Base-by-base conservation (phyloP, 129 eudicot genomes). In the Dittrichia graveolens region DNA sequence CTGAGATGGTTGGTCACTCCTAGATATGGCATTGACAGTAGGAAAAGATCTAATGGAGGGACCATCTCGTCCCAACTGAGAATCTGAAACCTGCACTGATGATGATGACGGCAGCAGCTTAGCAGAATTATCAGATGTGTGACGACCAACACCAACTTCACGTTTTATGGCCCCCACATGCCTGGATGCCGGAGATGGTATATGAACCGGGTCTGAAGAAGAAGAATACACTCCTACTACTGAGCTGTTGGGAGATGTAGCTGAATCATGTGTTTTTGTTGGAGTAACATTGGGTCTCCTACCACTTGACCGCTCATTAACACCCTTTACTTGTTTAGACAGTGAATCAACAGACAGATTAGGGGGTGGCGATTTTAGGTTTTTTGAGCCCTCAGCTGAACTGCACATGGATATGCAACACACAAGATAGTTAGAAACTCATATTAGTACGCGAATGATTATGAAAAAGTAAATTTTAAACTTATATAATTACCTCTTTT, bases 141-240 rank as follows among this genome's bases (percentile, higher is more conserved):
- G 97, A 9, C 93, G 89, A n/a, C 89, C 87, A 53, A 81, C 84
- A 61, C 99, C 99, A 35, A 90, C 96, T 73, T 90, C 99, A 73
- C 99, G 94, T 87, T 82, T 83, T 48, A 89, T 89, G 65, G 96
- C 96, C 49, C 98, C 94, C 45, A 90, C 81, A 56, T 87, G 78
- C 79, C 91, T 86, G 19, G 96, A 82, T 63, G 83, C 84, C 71
- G 71, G 79, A 0, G 98, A 88, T 39, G 99, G 97, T 47, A 94
- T 96, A 82, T 90, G 99, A 50, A 94, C 94, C 41, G 99, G 97
- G 80, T 94, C 99, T 16, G 93, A 90, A 67, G 96, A 81, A 52
- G 99, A 94, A 5, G 99, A 88, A 79, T 89, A 89, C 43, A 94
- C 95, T 37, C 98, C 98, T 39, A 86, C 87, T 41, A 81, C 92